Evolutionary conservation across 495 filamentous ascomycete genomes (phyloP).

Genomic region (Penicillium pulvis): DNA sequence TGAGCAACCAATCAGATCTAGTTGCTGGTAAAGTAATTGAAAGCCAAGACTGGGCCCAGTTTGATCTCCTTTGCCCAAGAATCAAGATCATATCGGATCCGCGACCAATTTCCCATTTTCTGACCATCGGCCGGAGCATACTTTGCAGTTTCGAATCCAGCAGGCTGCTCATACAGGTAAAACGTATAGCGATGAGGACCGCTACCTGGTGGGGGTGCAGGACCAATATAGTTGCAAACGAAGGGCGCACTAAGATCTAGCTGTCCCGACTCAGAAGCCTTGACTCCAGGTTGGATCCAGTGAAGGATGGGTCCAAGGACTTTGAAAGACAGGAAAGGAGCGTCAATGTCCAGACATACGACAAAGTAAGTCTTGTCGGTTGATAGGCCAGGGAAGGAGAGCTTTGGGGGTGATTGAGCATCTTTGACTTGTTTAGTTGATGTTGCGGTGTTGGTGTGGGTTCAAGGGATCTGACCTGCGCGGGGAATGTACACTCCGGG

Average conservation of each 20-base stretch:
- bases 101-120: conserved; percentile 36
- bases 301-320: conserved; percentile 46
- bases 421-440: conserved; percentile 22
- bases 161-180: conserved; percentile 59
- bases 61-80: conserved; percentile 47
- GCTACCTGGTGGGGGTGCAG: conserved; percentile 52
- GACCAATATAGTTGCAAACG: conserved; percentile 51
- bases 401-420: conserved; percentile 30
- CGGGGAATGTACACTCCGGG: conserved; percentile 36
- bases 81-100: conserved; percentile 57
- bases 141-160: conserved; percentile 44
- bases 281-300: conserved; percentile 52
- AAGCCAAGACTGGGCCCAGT: conserved; percentile 51
- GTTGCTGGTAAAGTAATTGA: conserved; percentile 55
- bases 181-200: conserved; percentile 59
- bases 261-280: conserved; percentile 22
- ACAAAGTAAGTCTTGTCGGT: conserved; percentile 45
- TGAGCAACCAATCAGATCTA: conserved; percentile 11
- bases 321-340: conserved; percentile 51
- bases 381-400: conserved; percentile 25
- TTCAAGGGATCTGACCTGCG: conserved; percentile 21
- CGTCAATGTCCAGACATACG: conserved; percentile 53
- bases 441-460: neutral
- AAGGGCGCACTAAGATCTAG: conserved; percentile 29
- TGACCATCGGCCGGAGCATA: conserved; percentile 46